Evolutionary conservation across 441 rosid species (phyloP), one percentile per base, ranked within the genome.

Genomic region (Hura crepitans): DNA sequence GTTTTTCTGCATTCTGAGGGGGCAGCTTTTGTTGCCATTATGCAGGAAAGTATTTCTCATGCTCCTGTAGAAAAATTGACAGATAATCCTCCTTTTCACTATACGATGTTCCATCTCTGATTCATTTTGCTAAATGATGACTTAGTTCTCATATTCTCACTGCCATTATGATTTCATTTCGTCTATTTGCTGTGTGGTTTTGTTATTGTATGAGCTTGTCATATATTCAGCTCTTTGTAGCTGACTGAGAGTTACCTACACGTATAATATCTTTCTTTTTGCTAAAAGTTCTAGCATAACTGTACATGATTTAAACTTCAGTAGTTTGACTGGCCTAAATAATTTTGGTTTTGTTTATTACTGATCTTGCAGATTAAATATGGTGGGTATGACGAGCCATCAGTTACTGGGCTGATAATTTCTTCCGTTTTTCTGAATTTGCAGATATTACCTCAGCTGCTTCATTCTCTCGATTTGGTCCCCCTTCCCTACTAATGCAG

Each of bases 401-500:
- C 33, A 73, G 11, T n/a, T 50, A 50, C 45, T 22, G 10, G 27
- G 62, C 42, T 59, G 72, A 54, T 39, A 39, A 49, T 60, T 57
- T 58, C 10, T 60, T 68, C 42, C 72, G 55, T 63, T 71, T 65
- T 53, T 42, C 66, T 45, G 39, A 63, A 71, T 67, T 8, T 69
- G 71, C 86, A 85, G 90, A 80, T 63, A 54, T 27, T 14, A 62
- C 69, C 62, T 77, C 85, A 4, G 60, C 62, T 63, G 58, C 83
- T 59, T 73, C 90, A 17, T 68, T 53, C 63, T 53, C 79, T 61
- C 67, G 71, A 47, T 77, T 68, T 72, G 69, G 56, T 35, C 78
- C 86, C 63, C 58, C 82, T 74, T 74, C 87, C 77, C 72, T 82
- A 25, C 81, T 81, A 6, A 51, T 68, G 75, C 89, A 84, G 78